A percentile compares a stretch with the other conserved stretches of the same genome.
phyloP scores from a whole-genome alignment of 2,329 filamentous ascomycete genomes.

The Alternaria metachromatica region DNA sequence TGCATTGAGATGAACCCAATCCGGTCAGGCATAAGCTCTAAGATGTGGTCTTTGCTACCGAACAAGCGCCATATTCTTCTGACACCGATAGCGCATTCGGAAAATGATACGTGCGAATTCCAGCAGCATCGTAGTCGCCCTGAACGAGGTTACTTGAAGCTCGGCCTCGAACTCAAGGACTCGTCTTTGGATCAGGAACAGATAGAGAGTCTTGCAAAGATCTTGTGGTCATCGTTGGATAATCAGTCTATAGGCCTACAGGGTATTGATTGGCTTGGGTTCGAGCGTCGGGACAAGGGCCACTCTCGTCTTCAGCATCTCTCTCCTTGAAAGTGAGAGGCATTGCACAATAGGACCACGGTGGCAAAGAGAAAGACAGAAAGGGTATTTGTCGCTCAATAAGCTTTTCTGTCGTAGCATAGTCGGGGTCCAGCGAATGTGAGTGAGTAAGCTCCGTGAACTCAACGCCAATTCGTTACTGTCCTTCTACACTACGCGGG shows the following conservation, averaged over 20 bases:
- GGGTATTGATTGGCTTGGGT: neutral
- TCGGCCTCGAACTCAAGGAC: neutral
- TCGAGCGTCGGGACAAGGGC: neutral
- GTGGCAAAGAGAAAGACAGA: no score
- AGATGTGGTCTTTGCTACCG: neutral
- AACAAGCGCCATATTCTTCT: neutral
- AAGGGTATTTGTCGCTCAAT: no score
- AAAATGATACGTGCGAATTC: accelerated
- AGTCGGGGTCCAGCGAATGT: no score
- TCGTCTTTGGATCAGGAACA: accelerated
- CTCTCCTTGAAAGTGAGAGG: no score
- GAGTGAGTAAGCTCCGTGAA: no score
- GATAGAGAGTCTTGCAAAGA: neutral
- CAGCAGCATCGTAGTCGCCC: neutral
- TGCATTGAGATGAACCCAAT: neutral
- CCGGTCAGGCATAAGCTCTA: neutral
- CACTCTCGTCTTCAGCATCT: no score
- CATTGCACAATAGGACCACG: no score
- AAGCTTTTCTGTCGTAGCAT: no score
- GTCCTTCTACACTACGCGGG: no score
- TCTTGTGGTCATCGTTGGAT: neutral
- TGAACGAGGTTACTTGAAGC: neutral
- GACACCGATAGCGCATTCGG: neutral
- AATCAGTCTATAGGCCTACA: neutral
- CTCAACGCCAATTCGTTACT: no score